Conservation (phyloP, 129 eudicot genomes). For the Heracleum sosnowskyi region DNA sequence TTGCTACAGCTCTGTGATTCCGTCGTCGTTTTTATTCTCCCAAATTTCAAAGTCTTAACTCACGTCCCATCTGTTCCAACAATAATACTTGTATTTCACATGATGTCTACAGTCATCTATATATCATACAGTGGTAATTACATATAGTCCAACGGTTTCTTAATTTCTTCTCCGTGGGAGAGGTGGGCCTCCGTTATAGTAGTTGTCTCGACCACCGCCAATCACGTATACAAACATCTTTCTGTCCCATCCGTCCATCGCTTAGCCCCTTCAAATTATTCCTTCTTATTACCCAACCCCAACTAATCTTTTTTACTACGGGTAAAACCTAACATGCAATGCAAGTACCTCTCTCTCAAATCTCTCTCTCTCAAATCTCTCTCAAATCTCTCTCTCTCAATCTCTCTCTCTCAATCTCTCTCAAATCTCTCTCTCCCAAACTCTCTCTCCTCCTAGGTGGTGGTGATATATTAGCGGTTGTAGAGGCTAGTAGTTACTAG, state of each 20-base stretch:
- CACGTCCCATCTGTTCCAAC: neutral
- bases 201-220: neutral
- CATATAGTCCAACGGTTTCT: neutral
- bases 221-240: slow-evolving; percentile 4
- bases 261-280: neutral
- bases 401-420: neutral
- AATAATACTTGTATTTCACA: neutral
- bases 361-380: neutral
- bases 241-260: neutral
- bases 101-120: neutral
- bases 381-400: neutral
- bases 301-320: neutral
- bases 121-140: neutral
- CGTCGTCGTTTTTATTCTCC: slow-evolving; percentile 16
- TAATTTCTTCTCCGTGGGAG: neutral
- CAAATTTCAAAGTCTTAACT: neutral
- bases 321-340: neutral
- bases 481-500: neutral
- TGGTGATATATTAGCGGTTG: neutral
- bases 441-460: neutral
- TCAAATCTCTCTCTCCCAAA: neutral
- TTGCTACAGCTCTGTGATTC: neutral
- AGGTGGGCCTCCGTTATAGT: neutral
- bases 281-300: neutral
- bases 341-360: neutral